Evolutionary conservation across 129 eudicot genomes (phyloP), one percentile per base, ranked within the genome.

Genomic region (Flaveria linearis): DNA sequence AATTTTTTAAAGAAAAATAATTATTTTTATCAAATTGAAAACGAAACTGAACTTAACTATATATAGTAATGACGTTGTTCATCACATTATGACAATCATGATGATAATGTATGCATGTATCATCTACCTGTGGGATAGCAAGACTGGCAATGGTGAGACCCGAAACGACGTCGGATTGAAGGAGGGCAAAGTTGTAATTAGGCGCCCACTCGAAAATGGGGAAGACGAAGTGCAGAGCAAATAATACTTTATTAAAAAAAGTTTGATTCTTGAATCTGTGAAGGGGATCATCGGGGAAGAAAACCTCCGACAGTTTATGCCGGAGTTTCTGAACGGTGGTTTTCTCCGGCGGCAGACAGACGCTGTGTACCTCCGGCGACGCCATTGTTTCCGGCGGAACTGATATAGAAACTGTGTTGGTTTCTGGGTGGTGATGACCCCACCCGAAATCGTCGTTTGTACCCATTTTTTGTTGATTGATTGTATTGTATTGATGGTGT

Each of bases 61-160:
- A 1, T 1, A 3, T 28, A 28, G 0, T 28, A 25, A 25, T 25
- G 26, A 25, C 3, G 33, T 28, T 28, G 33, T 2, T 28, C 33
- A 28, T 28, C 33, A 28, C 4, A 28, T n/a, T 0, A 13, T 17
- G 4, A 53, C 17, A 18, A 30, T 55, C 4, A 28, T n/a, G 0
- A 13, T 17, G 4, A 53, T 53, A 18, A 30, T 55, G 33, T 28
- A 28, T 28, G 33, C 33, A 11, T 11, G 15, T 49, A 49, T 49
- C 15, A 33, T 20, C 18, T 75, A 85, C 89, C 85, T 85, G 89
- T 49, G 89, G 89, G 52, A 85, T 85, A 42, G 89, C 84, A 55
- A 85, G 81, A 62, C 89, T 85, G 45, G 86, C 84, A 65, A 85
- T 85, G 57, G 89, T 85, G 30, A 85, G 77, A 23, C 89, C 89